Evolutionary conservation across 805 yeast genomes (phyloP), one percentile per base, ranked within the genome.

Genomic region (Metschnikowia santaceciliae): DNA sequence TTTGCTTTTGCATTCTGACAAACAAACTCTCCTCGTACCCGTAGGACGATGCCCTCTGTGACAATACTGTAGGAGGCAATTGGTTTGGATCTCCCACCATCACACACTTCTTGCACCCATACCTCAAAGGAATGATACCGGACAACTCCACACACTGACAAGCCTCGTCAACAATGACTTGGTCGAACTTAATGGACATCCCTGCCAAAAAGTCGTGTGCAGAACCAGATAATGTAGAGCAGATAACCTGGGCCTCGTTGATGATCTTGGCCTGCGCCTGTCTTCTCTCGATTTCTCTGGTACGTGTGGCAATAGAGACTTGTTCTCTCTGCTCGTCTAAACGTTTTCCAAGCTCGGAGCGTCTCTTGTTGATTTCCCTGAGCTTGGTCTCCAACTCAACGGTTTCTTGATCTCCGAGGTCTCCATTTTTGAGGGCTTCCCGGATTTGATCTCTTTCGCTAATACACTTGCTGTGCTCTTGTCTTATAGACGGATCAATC

Each of bases 51-150:
- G 99, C 98, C 13, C 82, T 85, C 59, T 87, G 90, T 0, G 97
- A 92, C 17, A 94, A 70, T 10, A 92, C 98, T 0, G 99, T 92
- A 0, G 99, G 99, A 0, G 99, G 99, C 55, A 94, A 77, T 70
- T 94, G 99, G 65, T 94, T 91, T 2, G 98, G 98, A 71, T 94
- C 99, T 66, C 99, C 99, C 42, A 94, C 99, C 96, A 94, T 87
- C 45, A 94, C 86, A 71, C 98, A 92, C 49, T 83, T 82, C 53
- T 78, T 83, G 60, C 95, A 88, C 1, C 98, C 98, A 65, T 91
- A 94, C 61, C 96, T 76, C 56, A 94, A 72, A 0, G 99, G 99
- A 60, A 92, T 92, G 23, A 94, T 79, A 0, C 96, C 88, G 6
- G 97, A 89, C 34, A 92, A 65, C 64, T 92, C 99, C 37, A 94